Evolutionary conservation across 2,329 filamentous ascomycete genomes (phyloP).

Genomic region (Microsporum canis): DNA sequence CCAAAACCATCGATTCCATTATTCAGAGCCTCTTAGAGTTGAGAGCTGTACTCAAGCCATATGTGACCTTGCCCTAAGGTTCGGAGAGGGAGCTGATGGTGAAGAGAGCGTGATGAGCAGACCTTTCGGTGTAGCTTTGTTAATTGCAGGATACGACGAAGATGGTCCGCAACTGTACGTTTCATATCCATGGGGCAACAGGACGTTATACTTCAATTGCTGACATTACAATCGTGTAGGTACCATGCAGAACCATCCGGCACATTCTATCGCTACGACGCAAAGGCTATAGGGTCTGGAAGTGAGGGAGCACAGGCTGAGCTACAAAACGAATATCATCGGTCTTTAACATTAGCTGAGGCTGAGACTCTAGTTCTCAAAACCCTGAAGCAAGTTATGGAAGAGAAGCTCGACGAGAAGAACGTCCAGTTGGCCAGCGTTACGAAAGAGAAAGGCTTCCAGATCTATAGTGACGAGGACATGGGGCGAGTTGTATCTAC

Average conservation of each 20-base stretch:
- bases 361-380: conserved; percentile 93
- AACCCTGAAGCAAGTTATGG: conserved; percentile 99
- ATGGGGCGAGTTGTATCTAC: conserved; percentile 88
- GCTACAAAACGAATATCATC: conserved; percentile 97
- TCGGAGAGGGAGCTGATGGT: conserved; percentile 92
- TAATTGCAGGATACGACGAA: conserved; percentile 96
- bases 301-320: conserved; percentile 96
- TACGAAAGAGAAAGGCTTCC: conserved; percentile 94
- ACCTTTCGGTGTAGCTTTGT: conserved; percentile 88
- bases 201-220: not conserved
- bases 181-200: not conserved
- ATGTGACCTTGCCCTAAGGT: conserved; percentile 89
- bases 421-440: conserved; percentile 97
- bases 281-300: conserved; percentile 95
- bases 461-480: conserved; percentile 96
- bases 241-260: conserved; percentile 97
- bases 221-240: conserved; percentile 27
- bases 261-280: conserved; percentile 98
- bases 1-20: conserved; percentile 96
- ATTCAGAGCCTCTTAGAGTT: conserved; percentile 84
- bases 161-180: conserved; percentile 78
- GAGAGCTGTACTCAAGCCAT: conserved; percentile 99
- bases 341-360: conserved; percentile 84
- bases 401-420: conserved; percentile 98
- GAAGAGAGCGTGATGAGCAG: conserved; percentile 98